Conservation (phyloP, 495 filamentous ascomycete genomes). For the Copromyces sp. region DNA sequence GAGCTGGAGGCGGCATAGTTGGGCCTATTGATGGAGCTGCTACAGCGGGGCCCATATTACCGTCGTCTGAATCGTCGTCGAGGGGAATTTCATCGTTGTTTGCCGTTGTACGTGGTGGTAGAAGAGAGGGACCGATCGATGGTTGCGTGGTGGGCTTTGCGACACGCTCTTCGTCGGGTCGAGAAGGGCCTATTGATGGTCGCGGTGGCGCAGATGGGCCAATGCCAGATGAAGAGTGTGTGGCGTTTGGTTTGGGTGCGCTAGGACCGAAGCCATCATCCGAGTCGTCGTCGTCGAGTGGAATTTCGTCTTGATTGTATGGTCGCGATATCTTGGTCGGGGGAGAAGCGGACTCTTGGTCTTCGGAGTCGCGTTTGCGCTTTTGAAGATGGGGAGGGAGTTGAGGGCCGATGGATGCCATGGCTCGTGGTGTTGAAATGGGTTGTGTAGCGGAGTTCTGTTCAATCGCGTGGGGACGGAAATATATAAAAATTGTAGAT, state of each 20-base stretch:
- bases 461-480: background rate
- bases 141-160: conserved; percentile 3
- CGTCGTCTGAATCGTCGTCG: conserved; percentile 11
- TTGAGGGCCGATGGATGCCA: conserved; percentile 42
- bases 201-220: background rate
- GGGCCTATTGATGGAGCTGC: conserved; percentile 13
- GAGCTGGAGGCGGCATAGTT: background rate
- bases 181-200: conserved; percentile 10
- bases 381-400: conserved; percentile 42
- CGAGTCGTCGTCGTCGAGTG: conserved; percentile 20
- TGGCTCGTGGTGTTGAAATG: conserved; percentile 8
- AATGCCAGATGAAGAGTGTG: background rate
- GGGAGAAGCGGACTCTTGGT: conserved; percentile 26
- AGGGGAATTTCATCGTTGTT: conserved; percentile 24
- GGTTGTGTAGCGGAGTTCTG: background rate
- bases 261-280: conserved; percentile 29
- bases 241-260: conserved; percentile 7
- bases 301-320: conserved; percentile 28
- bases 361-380: conserved; percentile 40
- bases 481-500: background rate
- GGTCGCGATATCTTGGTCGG: conserved; percentile 28
- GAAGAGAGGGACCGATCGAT: conserved; percentile 18
- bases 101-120: conserved; percentile 10
- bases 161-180: background rate
- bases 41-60: conserved; percentile 10